Conservation (phyloP, 495 filamentous ascomycete genomes). For the Diplogelasinospora grovesii region DNA sequence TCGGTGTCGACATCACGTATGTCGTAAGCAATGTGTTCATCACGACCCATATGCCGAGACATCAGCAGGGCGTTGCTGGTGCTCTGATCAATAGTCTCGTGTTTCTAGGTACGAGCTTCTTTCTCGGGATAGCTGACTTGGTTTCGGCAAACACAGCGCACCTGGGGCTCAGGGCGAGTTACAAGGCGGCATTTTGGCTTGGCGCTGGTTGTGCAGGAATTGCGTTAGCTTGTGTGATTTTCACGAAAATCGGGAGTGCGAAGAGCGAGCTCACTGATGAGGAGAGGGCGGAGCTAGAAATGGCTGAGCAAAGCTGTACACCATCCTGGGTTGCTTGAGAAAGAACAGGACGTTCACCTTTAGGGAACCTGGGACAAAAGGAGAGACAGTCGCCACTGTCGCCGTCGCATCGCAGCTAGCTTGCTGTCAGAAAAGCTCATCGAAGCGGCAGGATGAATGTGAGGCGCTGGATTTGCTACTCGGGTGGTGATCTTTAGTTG, state of each 20-base stretch:
- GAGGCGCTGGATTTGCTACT: too few relatives aligned
- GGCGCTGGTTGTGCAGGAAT: slow-evolving; percentile 50
- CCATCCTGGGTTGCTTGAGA: too few relatives aligned
- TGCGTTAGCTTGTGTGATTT: slow-evolving; percentile 49
- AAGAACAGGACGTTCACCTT: too few relatives aligned
- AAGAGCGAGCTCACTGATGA: slow-evolving; percentile 54
- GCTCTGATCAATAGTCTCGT: slow-evolving; percentile 50
- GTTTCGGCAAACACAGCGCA: slow-evolving; percentile 42
- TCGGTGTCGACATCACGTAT: slow-evolving; percentile 80
- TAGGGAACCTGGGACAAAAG: too few relatives aligned
- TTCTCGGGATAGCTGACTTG: slow-evolving; percentile 69
- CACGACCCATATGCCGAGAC: slow-evolving; percentile 62
- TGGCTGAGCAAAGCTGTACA: too few relatives aligned
- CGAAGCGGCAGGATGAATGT: too few relatives aligned
- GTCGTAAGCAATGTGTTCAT: slow-evolving; percentile 82
- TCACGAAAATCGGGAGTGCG: slow-evolving; percentile 61
- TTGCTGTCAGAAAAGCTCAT: too few relatives aligned
- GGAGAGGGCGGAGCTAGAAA: slow-evolving; percentile 14
- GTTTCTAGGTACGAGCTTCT: slow-evolving; percentile 78
- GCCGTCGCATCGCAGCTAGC: too few relatives aligned
- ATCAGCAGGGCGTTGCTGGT: slow-evolving; percentile 70
- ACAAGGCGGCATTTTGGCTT: slow-evolving; percentile 64
- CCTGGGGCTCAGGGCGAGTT: slow-evolving; percentile 41
- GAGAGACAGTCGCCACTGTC: too few relatives aligned
- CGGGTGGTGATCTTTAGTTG: too few relatives aligned